Evolutionary conservation across 495 filamentous ascomycete species (phyloP), one percentile per base, ranked within the genome.

Genomic region (Podospora fimiseda): DNA sequence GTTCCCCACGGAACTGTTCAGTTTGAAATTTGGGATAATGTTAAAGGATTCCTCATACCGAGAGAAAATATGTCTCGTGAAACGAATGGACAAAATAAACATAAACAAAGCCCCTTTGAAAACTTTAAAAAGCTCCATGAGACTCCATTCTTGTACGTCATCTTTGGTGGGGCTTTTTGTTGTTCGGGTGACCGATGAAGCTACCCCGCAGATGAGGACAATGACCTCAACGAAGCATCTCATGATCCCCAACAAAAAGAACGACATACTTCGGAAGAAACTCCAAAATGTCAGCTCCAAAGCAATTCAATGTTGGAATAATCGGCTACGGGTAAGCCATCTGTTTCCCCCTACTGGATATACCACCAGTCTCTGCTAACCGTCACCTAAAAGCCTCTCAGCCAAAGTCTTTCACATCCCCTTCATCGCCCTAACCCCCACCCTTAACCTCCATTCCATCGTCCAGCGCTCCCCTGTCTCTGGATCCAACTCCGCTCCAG

Each of bases 371-470:
- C 7, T 39, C 23, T 46, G n/a, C 43, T 55, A 56, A 55, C 56
- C 2, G 45, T 59, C 36, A 58, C 18, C 4, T 15, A 30, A 23
- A 46, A 80, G 89, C 63, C 73, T 91, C 70, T 91, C 89, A 40
- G 89, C 90, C 58, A 92, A 92, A 61, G 70, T 85, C 70, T 94
- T 94, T 74, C 90, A 95, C 70, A 92, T 95, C 67, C 90, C 90
- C 52, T 87, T 93, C 70, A 84, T 95, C 64, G 69, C 71, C 37
- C 72, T 75, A 20, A 79, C 84, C 1, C 74, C 85, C 20, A 70
- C 79, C 30, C 74, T 93, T 56, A 81, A 77, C 14, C 80, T 94
- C 40, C 80, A 91, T 59, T 81, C 86, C 50, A 80, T 95, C 57
- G 82, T 93, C 36, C 90, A 95, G 71, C 86, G 90, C 44, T 58